Evolutionary conservation across 2,329 filamentous ascomycete genomes (phyloP).

Genomic region (Pseudogymnoascus sp.): DNA sequence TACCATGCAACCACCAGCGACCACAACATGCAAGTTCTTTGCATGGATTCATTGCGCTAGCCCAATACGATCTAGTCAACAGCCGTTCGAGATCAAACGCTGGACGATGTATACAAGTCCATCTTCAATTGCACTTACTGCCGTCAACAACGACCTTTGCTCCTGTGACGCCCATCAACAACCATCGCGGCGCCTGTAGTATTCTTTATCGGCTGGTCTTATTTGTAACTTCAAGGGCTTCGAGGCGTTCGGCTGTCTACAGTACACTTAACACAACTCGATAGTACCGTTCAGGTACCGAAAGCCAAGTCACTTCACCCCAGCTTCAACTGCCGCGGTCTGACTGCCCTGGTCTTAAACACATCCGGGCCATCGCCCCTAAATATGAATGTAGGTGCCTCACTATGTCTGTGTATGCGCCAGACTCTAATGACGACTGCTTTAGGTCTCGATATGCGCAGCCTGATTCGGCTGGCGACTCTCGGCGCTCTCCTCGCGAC

Average conservation of each 20-base stretch:
- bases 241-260: background rate
- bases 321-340: constrained; percentile 7
- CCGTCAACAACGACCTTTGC: background rate
- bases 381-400: constrained; percentile 25
- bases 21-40: constrained; percentile 3
- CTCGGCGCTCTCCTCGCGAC: constrained; percentile 34
- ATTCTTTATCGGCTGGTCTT: background rate
- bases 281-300: constrained; percentile 1
- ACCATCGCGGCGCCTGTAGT: constrained; percentile 2
- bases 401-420: background rate
- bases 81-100: constrained; percentile 10
- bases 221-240: background rate
- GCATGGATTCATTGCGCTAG: background rate
- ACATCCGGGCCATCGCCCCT: constrained; percentile 24
- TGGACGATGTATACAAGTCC: constrained; percentile 9
- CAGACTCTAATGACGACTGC: background rate
- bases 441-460: constrained; percentile 28
- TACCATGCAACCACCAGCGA: constrained; percentile 7
- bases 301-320: constrained; percentile 6
- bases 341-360: background rate
- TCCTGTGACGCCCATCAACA: constrained; percentile 3
- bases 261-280: background rate
- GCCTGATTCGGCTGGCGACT: constrained; percentile 31
- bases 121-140: background rate
- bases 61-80: background rate